Percentiles rank a stretch among this genome's conserved stretches.
These are phyloP conservation scores for Hansenula lynferdii DNA, from an alignment of 1,139 yeast genomes.

Conservation along the genomic window DNA sequence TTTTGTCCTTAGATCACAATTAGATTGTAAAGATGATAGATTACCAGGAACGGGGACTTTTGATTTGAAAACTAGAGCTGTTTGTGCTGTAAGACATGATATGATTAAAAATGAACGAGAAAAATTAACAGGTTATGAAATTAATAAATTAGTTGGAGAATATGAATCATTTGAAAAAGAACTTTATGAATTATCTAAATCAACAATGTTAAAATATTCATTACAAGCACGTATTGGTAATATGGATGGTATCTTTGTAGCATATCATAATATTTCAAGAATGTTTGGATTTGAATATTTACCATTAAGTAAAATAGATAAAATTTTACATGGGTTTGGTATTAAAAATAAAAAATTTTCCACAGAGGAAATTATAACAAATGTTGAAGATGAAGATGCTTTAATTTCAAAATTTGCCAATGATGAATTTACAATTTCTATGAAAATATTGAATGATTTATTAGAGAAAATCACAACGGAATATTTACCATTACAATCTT, in stretches of 20 bases:
- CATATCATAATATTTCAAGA: constrained; percentile 77
- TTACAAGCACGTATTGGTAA: constrained; percentile 92
- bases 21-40: constrained; percentile 74
- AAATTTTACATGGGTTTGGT: constrained; percentile 41
- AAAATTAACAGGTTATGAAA: constrained; percentile 61
- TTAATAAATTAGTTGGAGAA: constrained; percentile 54
- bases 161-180: constrained; percentile 82
- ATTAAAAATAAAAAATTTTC: constrained; percentile 2
- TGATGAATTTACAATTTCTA: constrained; percentile 62
- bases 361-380: neutral
- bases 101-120: constrained; percentile 47
- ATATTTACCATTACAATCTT: constrained; percentile 15
- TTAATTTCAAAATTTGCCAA: constrained; percentile 58
- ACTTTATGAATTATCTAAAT: constrained; percentile 64
- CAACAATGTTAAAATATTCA: constrained; percentile 78
- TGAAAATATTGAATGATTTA: constrained; percentile 51
- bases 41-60: constrained; percentile 91
- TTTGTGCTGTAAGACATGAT: constrained; percentile 79
- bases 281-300: constrained; percentile 91
- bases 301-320: constrained; percentile 70
- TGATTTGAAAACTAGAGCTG: constrained; percentile 91
- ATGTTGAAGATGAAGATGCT: constrained; percentile 9
- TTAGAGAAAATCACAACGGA: constrained; percentile 35
- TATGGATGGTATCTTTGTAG: constrained; percentile 95
- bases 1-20: constrained; percentile 82